Base-by-base conservation (phyloP, 805 yeast species). In the Saccharomycopsis malanga region DNA sequence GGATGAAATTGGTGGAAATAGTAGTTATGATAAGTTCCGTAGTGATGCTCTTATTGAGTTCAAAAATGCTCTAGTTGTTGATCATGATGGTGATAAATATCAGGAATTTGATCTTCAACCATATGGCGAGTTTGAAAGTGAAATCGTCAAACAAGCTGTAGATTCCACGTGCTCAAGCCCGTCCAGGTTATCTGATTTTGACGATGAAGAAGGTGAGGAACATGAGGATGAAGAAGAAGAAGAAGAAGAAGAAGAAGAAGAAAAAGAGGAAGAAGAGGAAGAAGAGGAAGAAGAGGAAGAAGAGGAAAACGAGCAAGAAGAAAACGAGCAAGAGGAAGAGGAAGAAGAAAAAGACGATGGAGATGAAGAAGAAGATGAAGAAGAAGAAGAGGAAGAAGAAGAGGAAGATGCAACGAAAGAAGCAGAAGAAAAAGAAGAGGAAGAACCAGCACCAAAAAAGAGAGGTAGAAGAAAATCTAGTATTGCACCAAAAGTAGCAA, bases 1-100 rank as follows among this genome's bases (percentile, higher is more conserved):
- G 15, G 44, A 44, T 10, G 59, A 56, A 32, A 49, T 52, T 32
- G 62, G 57, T 4, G 57, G 54, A 17, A 63, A 59, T 30, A 60
- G 57, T 23, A 58, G 53, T 23, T 64, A 59, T 17, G 62, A 58
- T 12, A 56, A 54, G 35, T 54, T 53, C 15, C 39, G 25, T 22
- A 29, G 9, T 25, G 20, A 29, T 25, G 32, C 5, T 17, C 24
- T 7, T 18, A 32, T 2, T 5, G 22, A 17, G 5, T 21, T 17
- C n/a, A 20, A 3, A 25, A 41, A 7, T 4, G 36, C 17, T 17
- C 9, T 41, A 4, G 17, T 30, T 23, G 42, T 42, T 7, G 53
- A 47, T 37, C 29, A 36, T 3, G 49, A 48, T 23, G 54, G 52
- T 2, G 47, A 51, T 3, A 30, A 15, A 12, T 48, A 43, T 29